Conservation (phyloP, 2,329 filamentous ascomycete genomes). For the Fusarium tupiense region DNA sequence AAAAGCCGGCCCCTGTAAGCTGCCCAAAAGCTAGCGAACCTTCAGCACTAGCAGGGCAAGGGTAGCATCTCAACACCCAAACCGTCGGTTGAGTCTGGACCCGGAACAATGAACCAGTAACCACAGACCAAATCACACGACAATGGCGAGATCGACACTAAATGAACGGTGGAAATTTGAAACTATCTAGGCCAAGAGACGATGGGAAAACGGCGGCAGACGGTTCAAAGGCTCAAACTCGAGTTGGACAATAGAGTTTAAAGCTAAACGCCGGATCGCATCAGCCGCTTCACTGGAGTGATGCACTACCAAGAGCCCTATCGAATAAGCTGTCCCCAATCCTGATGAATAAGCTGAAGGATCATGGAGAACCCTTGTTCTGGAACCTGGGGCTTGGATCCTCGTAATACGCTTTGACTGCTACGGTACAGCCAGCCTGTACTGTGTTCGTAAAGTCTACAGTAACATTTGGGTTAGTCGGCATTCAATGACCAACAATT, state of each 20-base stretch:
- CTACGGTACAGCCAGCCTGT: not conserved
- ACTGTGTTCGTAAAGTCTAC: not conserved
- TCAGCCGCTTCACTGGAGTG: not conserved
- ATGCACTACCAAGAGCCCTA: not conserved
- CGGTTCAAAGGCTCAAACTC: not conserved
- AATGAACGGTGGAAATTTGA: not conserved
- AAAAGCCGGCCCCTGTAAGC: not conserved
- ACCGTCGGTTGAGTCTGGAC: not conserved
- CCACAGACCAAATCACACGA: not conserved
- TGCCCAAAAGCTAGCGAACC: not conserved
- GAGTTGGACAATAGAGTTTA: constrained; percentile 6
- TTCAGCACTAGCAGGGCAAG: not conserved
- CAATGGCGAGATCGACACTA: not conserved
- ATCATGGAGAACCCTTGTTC: not conserved
- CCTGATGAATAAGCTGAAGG: not conserved
- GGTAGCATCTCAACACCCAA: not conserved
- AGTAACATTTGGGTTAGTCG: not conserved
- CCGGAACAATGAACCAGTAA: not conserved
- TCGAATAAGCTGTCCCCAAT: not conserved
- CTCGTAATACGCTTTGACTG: not conserved
- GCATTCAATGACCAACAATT: not conserved
- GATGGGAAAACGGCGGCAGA: not conserved
- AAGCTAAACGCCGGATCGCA: not conserved
- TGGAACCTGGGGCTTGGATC: not conserved
- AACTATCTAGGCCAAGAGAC: not conserved